phyloP scores from a whole-genome alignment of 2,329 filamentous ascomycete genomes.

The Davidsoniella eucalypti region DNA sequence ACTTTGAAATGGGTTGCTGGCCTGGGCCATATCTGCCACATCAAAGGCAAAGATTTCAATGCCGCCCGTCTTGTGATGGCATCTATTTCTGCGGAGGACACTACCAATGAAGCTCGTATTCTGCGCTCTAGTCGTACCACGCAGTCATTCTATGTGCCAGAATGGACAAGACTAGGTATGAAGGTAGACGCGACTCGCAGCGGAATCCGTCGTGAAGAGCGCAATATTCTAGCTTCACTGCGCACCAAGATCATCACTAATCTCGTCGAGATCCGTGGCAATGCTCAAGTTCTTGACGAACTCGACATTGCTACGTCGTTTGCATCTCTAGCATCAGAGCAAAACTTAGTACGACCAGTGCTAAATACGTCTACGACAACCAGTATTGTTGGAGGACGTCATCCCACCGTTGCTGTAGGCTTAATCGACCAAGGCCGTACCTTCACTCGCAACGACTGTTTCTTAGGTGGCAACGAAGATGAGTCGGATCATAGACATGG shows the following conservation, averaged over 20 bases:
- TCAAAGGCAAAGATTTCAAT: slow-evolving; percentile 61
- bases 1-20: slow-evolving; percentile 74
- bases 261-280: slow-evolving; percentile 71
- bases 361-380: slow-evolving; percentile 46
- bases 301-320: slow-evolving; percentile 82
- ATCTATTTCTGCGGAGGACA: slow-evolving; percentile 9
- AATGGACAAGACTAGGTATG: slow-evolving; percentile 71
- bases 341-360: slow-evolving; percentile 54
- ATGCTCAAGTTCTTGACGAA: slow-evolving; percentile 83
- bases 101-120: slow-evolving; percentile 22
- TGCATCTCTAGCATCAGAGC: slow-evolving; percentile 60
- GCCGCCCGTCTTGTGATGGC: slow-evolving; percentile 13
- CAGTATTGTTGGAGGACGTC: slow-evolving; percentile 68
- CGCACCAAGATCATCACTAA: slow-evolving; percentile 64
- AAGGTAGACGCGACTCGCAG: slow-evolving; percentile 61
- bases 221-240: slow-evolving; percentile 58
- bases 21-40: slow-evolving; percentile 77
- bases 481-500: slow-evolving; percentile 25
- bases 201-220: slow-evolving; percentile 71
- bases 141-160: slow-evolving; percentile 63
- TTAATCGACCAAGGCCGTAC: slow-evolving; percentile 61
- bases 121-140: slow-evolving; percentile 73
- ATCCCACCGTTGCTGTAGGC: slow-evolving; percentile 81
- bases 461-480: slow-evolving; percentile 36
- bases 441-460: slow-evolving; percentile 77